These are phyloP conservation scores for Apiospora rasikravindrae DNA, from an alignment of 2,329 filamentous ascomycete species.

Conservation along the genomic window DNA sequence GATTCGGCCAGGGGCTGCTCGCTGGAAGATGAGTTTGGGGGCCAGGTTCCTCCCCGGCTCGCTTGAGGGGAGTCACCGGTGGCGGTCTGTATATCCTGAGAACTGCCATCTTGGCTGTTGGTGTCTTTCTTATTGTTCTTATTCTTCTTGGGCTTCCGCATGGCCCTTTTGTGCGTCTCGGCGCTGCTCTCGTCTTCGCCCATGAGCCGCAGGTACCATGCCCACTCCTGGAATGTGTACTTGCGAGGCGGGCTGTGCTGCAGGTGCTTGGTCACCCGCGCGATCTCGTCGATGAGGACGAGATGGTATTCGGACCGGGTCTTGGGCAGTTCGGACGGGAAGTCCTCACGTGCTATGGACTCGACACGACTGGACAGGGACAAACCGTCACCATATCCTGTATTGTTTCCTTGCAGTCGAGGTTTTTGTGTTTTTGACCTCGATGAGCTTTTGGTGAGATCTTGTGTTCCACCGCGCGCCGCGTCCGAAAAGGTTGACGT, in stretches of 20 bases:
- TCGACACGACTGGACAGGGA: slow-evolving; percentile 18
- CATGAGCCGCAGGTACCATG: slow-evolving; percentile 81
- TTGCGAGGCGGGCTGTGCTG: slow-evolving; percentile 60
- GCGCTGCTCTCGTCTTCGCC: slow-evolving; percentile 64
- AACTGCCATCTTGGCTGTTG: not conserved
- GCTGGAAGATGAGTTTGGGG: not conserved
- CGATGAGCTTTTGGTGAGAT: not conserved
- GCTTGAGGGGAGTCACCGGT: not conserved
- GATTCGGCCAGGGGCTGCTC: not conserved
- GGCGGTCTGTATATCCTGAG: not conserved
- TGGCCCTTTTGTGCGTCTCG: slow-evolving; percentile 52
- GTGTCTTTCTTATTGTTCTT: not conserved
- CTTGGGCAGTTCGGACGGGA: slow-evolving; percentile 47
- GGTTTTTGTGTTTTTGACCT: not conserved
- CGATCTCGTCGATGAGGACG: slow-evolving; percentile 75
- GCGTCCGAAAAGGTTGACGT: not conserved
- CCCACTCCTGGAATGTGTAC: slow-evolving; percentile 87
- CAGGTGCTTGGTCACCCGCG: slow-evolving; percentile 67
- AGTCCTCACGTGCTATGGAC: slow-evolving; percentile 32
- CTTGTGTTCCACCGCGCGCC: not conserved
- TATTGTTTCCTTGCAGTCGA: not conserved
- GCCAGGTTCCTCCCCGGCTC: not conserved
- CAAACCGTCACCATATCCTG: not conserved
- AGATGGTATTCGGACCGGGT: slow-evolving; percentile 60
- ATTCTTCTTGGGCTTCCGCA: slow-evolving; percentile 23